A percentile compares a stretch with the other conserved stretches of the same genome.
phyloP scores from a whole-genome alignment of 805 yeast species.

The Ogataea naganishii region DNA sequence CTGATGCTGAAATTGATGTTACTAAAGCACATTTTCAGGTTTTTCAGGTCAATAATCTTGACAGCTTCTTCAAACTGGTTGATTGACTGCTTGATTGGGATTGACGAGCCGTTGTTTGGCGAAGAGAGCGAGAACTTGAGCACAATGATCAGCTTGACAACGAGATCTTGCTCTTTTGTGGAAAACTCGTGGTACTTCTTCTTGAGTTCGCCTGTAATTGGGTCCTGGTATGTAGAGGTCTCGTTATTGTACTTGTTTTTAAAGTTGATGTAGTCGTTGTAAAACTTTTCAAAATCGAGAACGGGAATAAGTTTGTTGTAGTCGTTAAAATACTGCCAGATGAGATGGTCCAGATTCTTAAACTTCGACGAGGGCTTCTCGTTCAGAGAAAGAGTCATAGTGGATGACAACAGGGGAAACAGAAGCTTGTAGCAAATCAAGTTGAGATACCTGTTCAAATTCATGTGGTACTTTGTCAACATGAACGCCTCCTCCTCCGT shows the following conservation, averaged over 20 bases:
- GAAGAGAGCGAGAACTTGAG: conserved; percentile 39
- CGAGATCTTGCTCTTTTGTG: conserved; percentile 25
- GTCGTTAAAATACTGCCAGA: conserved; percentile 40
- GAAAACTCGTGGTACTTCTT: conserved; percentile 24
- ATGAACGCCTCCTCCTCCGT: conserved; percentile 11
- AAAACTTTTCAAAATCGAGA: conserved; percentile 43
- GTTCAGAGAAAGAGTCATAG: conserved; percentile 9
- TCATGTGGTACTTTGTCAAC: conserved; percentile 26
- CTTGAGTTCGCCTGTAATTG: conserved; percentile 33
- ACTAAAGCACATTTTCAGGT: conserved; percentile 36
- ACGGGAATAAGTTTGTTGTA: conserved; percentile 47
- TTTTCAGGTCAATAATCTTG: conserved; percentile 24
- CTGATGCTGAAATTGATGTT: conserved; percentile 36
- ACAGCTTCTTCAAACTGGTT: conserved; percentile 24
- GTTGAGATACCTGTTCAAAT: conserved; percentile 25
- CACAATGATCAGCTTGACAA: conserved; percentile 43
- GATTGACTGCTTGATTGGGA: conserved; percentile 18
- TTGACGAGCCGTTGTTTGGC: conserved; percentile 20
- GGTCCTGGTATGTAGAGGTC: conserved; percentile 26
- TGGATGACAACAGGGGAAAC: conserved; percentile 19
- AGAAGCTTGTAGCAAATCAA: conserved; percentile 23
- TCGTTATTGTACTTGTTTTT: conserved; percentile 27
- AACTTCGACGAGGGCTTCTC: conserved; percentile 2
- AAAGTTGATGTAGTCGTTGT: conserved; percentile 43
- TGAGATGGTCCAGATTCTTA: conserved; percentile 33